These are phyloP conservation scores for Pythium biforme DNA, from an alignment of 352 stramenopile genomes.

Conservation along the genomic window DNA sequence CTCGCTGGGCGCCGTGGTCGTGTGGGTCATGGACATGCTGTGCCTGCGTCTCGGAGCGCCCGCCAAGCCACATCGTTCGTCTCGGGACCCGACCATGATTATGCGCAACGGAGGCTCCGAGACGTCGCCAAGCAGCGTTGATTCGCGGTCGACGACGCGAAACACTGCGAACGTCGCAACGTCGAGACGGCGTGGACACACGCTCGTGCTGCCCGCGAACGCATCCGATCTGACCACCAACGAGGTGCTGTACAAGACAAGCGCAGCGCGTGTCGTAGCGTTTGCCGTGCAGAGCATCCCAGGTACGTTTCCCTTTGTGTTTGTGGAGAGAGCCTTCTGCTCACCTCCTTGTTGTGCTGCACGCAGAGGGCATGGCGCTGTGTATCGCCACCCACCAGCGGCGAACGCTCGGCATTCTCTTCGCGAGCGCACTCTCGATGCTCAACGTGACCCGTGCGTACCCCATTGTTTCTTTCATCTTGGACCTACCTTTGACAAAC, in stretches of 20 bases:
- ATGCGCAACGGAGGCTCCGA: not conserved
- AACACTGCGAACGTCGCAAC: not conserved
- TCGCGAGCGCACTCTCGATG: constrained; percentile 22
- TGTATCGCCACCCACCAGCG: constrained; percentile 23
- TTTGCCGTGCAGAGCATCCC: constrained; percentile 26
- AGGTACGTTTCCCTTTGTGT: constrained; percentile 14
- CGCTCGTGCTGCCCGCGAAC: constrained; percentile 7
- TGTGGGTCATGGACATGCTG: constrained; percentile 25
- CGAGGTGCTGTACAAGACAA: constrained; percentile 26
- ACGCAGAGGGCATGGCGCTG: constrained; percentile 28
- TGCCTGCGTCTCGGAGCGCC: constrained; percentile 20
- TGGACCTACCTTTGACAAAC: not conserved
- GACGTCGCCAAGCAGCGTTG: constrained; percentile 1
- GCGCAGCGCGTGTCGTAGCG: constrained; percentile 14
- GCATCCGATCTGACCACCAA: constrained; percentile 4
- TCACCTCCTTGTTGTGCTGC: no score
- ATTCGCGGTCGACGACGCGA: not conserved
- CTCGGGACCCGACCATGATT: constrained; percentile 10
- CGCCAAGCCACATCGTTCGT: constrained; percentile 1
- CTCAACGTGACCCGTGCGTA: constrained; percentile 28
- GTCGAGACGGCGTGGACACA: not conserved
- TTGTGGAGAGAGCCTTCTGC: no score
- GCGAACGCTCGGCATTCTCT: constrained; percentile 21
- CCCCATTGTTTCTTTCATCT: not conserved
- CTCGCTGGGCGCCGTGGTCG: constrained; percentile 14